Percentiles rank a stretch among this genome's conserved stretches.
These are phyloP conservation scores for Wickerhamomyces mucosus DNA, from an alignment of 805 yeast species.

Conservation along the genomic window DNA sequence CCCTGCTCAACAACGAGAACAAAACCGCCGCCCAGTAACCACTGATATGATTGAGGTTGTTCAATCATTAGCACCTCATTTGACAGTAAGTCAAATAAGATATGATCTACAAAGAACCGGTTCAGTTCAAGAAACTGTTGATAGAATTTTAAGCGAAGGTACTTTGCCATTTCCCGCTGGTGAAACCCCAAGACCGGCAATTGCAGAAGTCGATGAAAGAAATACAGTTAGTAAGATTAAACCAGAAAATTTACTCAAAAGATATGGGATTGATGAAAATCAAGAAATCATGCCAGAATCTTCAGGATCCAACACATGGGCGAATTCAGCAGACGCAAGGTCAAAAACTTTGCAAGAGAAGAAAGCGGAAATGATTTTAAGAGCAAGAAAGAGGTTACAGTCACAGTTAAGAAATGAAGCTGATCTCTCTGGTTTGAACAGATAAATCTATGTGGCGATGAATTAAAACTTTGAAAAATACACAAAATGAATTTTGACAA, in stretches of 20 bases:
- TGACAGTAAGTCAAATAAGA: slow-evolving; percentile 61
- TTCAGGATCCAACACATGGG: slow-evolving; percentile 27
- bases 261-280: slow-evolving; percentile 30
- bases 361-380: slow-evolving; percentile 47
- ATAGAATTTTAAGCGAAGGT: slow-evolving; percentile 54
- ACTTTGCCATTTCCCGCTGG: slow-evolving; percentile 49
- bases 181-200: slow-evolving; percentile 11
- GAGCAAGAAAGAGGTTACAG: slow-evolving; percentile 52
- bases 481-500: no score
- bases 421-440: slow-evolving; percentile 11
- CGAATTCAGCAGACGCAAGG: slow-evolving; percentile 32
- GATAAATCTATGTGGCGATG: not conserved
- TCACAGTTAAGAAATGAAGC: slow-evolving; percentile 20
- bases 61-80: slow-evolving; percentile 68
- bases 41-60: slow-evolving; percentile 79
- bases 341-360: slow-evolving; percentile 35
- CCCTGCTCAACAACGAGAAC: slow-evolving; percentile 4
- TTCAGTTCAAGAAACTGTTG: slow-evolving; percentile 72
- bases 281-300: slow-evolving; percentile 1
- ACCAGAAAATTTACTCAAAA: slow-evolving; percentile 27
- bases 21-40: slow-evolving; percentile 40
- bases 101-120: slow-evolving; percentile 69
- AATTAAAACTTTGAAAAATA: no score
- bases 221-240: slow-evolving; percentile 15
- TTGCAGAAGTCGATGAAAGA: slow-evolving; percentile 9